Percentiles rank a stretch among this genome's conserved stretches.
phyloP scores from a whole-genome alignment of 192 early-diverging fungal genomes.

The Spinellus fusiger region DNA sequence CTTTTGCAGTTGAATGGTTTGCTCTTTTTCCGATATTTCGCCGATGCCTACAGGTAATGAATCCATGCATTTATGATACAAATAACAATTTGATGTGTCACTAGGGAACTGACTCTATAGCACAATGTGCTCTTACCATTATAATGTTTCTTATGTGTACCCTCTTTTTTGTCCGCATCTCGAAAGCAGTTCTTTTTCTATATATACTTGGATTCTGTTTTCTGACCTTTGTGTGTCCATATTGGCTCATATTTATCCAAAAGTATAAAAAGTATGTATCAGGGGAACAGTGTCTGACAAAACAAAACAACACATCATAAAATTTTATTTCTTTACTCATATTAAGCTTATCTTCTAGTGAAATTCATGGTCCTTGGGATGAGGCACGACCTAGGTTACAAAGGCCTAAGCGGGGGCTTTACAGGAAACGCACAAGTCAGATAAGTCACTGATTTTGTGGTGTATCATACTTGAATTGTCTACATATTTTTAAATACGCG shows the following conservation, averaged over 20 bases:
- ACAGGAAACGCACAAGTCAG: constrained; percentile 13
- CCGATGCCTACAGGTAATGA: constrained; percentile 62
- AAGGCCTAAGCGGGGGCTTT: constrained; percentile 22
- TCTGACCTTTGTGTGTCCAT: constrained; percentile 82
- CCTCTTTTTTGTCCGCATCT: constrained; percentile 61
- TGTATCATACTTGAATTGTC: too few relatives aligned
- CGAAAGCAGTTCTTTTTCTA: constrained; percentile 60
- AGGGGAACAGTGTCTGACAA: background rate
- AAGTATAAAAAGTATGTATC: constrained; percentile 87
- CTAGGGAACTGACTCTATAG: constrained; percentile 2
- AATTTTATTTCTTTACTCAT: background rate
- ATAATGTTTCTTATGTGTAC: constrained; percentile 56
- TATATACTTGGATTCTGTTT: constrained; percentile 67
- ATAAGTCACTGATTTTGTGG: background rate
- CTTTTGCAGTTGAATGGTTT: constrained; percentile 88
- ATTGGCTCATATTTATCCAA: constrained; percentile 89
- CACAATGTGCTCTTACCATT: constrained; percentile 49
- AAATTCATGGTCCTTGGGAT: constrained; percentile 98
- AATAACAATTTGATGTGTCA: background rate
- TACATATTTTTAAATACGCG: too few relatives aligned
- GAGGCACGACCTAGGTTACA: constrained; percentile 78
- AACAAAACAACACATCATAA: background rate
- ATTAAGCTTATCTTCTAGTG: constrained; percentile 42
- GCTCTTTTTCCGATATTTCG: constrained; percentile 92
- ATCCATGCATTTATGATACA: background rate